Evolutionary conservation across 176 grass and related monocot genomes (phyloP).

Genomic region (Triticum aestivum): IWGSC_CS_RefSeq_v2.1 NC_057794.1:3564213-3564712

Average conservation of each 20-base stretch:
- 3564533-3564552: neutral
- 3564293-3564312: neutral
- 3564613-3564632: neutral
- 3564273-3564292: conserved; percentile 71
- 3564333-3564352: neutral
- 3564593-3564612: neutral
- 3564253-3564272: conserved; percentile 89
- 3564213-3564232: conserved; percentile 80
- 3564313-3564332: neutral
- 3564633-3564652: neutral
- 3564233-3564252: conserved; percentile 75
- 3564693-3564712: conserved; percentile 1
- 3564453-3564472: neutral
- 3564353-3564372: neutral
- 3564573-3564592: neutral
- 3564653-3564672: neutral
- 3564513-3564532: neutral
- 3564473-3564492: neutral
- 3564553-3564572: neutral
- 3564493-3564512: neutral
- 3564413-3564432: no score
- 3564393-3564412: neutral
- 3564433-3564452: neutral
- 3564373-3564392: neutral
- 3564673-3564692: neutral